Conservation (phyloP, 2,329 filamentous ascomycete species). For the Fusarium nanum region DNA sequence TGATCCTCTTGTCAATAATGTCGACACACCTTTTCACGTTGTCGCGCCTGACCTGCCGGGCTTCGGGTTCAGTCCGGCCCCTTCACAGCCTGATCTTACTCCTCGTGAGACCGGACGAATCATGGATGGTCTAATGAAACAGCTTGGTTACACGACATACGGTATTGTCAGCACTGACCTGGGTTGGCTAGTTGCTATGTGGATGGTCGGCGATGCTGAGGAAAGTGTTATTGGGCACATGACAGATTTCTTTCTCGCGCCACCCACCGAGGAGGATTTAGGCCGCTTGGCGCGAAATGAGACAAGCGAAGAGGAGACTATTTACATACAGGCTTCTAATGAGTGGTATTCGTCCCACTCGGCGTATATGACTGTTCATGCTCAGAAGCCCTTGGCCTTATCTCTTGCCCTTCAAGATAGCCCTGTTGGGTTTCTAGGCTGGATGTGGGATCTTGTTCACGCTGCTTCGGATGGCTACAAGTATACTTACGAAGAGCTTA, state of each 20-base stretch:
- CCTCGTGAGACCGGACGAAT: constrained; percentile 46
- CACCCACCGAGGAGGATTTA: constrained; percentile 7
- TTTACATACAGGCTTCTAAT: constrained; percentile 1
- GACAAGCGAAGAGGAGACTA: constrained; percentile 4
- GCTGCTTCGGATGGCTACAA: constrained; percentile 11
- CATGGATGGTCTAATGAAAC: constrained; percentile 55
- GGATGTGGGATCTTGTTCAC: constrained; percentile 25
- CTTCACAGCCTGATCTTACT: constrained; percentile 46
- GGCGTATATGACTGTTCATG: neutral
- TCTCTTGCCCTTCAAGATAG: constrained; percentile 16
- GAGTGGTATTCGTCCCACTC: constrained; percentile 13
- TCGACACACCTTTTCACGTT: constrained; percentile 54
- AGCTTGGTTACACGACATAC: constrained; percentile 54
- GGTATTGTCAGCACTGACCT: constrained; percentile 46
- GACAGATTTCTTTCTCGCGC: neutral
- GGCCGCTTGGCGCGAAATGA: neutral
- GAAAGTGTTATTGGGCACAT: constrained; percentile 2
- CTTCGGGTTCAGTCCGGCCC: constrained; percentile 56
- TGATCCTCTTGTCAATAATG: neutral
- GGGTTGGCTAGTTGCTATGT: constrained; percentile 26
- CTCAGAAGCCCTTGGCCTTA: constrained; percentile 5
- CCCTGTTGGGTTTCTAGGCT: constrained; percentile 16
- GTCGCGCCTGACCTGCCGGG: constrained; percentile 59
- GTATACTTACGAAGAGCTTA: constrained; percentile 18
- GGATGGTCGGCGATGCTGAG: neutral